A percentile compares a stretch with the other conserved stretches of the same genome.
Conservation (phyloP, 2,329 filamentous ascomycete species). For the Diaporthe sp. region DNA sequence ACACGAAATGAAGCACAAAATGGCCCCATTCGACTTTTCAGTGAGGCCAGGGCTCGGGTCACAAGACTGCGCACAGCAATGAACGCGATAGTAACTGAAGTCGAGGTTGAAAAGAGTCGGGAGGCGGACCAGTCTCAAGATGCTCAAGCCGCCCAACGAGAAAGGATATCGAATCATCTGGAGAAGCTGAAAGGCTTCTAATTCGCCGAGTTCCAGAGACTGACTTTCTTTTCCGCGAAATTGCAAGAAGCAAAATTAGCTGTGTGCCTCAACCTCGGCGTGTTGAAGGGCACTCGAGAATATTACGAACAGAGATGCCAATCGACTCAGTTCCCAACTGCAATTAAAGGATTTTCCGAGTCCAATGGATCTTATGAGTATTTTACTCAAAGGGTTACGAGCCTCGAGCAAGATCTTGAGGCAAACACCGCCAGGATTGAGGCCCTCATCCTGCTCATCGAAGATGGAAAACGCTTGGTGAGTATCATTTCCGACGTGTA, state of each 20-base stretch:
- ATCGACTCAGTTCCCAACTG: not conserved
- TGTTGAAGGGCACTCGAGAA: not conserved
- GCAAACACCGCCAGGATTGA: not conserved
- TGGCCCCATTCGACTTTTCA: not conserved
- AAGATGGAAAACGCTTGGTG: constrained; percentile 7
- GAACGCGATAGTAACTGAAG: not conserved
- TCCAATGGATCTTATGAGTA: not conserved
- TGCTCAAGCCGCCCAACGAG: not conserved
- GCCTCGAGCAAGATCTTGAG: not conserved
- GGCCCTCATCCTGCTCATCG: not conserved
- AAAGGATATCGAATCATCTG: not conserved
- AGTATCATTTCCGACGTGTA: not conserved
- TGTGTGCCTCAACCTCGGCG: not conserved
- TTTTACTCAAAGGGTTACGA: not conserved
- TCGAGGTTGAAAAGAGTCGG: not conserved
- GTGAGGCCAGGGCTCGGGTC: not conserved
- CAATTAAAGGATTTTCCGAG: not conserved
- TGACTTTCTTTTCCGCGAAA: not conserved
- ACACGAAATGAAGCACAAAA: not conserved
- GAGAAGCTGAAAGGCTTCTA: not conserved
- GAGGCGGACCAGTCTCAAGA: not conserved
- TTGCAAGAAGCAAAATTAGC: constrained; percentile 7
- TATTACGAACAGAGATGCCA: not conserved
- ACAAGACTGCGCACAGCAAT: not conserved
- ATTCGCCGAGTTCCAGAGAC: constrained; percentile 1